These are phyloP conservation scores for Eragrostis tef DNA, from an alignment of 202 grass and related monocot species.

Conservation along the genomic window DNA sequence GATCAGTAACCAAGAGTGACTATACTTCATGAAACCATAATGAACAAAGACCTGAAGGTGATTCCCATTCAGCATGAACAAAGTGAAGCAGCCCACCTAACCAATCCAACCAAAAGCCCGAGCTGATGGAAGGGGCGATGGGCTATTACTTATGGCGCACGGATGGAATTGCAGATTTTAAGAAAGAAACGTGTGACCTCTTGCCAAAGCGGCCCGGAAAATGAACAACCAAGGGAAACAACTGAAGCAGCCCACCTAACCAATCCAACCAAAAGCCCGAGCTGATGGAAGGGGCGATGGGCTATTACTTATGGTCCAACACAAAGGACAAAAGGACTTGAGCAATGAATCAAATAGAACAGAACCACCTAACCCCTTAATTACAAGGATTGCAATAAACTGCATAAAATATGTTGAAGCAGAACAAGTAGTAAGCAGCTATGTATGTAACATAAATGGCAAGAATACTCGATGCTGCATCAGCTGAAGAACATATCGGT, in stretches of 20 bases:
- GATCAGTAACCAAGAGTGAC: constrained; percentile 7
- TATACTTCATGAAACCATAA: constrained; percentile 33
- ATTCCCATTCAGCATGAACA: constrained; percentile 1
- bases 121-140: too few relatives aligned
- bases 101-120: too few relatives aligned
- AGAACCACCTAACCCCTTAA: background rate
- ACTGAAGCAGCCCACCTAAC: too few relatives aligned
- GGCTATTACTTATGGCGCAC: too few relatives aligned
- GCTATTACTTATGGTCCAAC: too few relatives aligned
- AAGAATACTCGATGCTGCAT: background rate
- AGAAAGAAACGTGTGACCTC: too few relatives aligned
- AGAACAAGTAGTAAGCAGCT: background rate
- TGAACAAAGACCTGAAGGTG: background rate
- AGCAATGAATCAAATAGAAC: constrained; percentile 16
- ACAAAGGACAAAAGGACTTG: constrained; percentile 10
- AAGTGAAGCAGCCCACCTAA: too few relatives aligned
- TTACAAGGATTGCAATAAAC: background rate
- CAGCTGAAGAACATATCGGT: background rate
- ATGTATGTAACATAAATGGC: background rate
- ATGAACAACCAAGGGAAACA: too few relatives aligned
- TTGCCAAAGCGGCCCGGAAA: too few relatives aligned
- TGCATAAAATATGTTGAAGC: constrained; percentile 19
- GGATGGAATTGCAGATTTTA: too few relatives aligned
- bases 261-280: too few relatives aligned
- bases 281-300: too few relatives aligned